A percentile compares a stretch with the other conserved stretches of the same genome.
These are phyloP conservation scores for Salix caprea DNA, from an alignment of 345 rosid species.

Conservation along the genomic window DNA sequence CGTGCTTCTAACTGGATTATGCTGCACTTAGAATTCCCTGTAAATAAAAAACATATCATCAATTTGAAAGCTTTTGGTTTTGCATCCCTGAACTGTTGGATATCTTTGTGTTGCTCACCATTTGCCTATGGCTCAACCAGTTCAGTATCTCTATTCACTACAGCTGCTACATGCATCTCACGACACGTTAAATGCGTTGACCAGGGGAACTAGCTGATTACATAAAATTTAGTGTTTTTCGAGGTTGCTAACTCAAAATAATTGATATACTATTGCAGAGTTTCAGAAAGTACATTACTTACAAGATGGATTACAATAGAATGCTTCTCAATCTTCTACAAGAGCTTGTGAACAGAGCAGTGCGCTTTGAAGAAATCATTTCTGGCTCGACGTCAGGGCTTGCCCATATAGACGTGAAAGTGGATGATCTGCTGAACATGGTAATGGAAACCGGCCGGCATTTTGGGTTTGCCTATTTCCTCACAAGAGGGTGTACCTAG, in stretches of 20 bases:
- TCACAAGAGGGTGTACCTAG: neutral
- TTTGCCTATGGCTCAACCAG: too few relatives aligned
- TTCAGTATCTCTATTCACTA: too few relatives aligned
- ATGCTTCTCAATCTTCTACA: conserved; percentile 75
- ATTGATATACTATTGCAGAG: conserved; percentile 48
- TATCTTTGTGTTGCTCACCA: too few relatives aligned
- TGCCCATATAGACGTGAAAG: conserved; percentile 55
- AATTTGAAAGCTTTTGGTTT: too few relatives aligned
- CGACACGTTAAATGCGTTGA: too few relatives aligned
- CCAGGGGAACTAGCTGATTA: neutral
- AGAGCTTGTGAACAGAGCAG: conserved; percentile 70
- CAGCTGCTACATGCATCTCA: too few relatives aligned
- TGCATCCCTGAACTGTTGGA: too few relatives aligned
- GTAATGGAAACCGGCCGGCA: conserved; percentile 26
- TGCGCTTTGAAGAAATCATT: conserved; percentile 82
- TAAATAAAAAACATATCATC: too few relatives aligned
- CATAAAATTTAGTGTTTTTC: neutral
- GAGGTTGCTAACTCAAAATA: neutral
- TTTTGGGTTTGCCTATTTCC: neutral
- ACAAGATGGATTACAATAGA: conserved; percentile 81
- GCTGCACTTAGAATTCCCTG: too few relatives aligned
- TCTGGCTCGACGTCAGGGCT: conserved; percentile 65
- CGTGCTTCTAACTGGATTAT: too few relatives aligned
- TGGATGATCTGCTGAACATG: conserved; percentile 71
- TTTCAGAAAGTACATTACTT: conserved; percentile 85